phyloP scores from a whole-genome alignment of 371 early-diverging fungal genomes.

The Saksenaea vasiformis region DNA sequence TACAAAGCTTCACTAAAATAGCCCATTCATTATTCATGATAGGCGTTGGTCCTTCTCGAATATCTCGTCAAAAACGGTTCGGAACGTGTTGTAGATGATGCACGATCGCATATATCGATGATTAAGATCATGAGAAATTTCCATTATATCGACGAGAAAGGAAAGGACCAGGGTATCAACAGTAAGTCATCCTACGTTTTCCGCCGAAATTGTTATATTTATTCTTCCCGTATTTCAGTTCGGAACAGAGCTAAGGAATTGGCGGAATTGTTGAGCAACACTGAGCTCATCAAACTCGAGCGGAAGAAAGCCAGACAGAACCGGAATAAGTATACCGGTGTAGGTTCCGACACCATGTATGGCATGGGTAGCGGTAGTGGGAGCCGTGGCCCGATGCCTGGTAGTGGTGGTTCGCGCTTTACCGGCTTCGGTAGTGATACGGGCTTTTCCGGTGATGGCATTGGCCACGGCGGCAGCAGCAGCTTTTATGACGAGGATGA shows the following conservation, averaged over 20 bases:
- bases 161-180: slow-evolving; percentile 96
- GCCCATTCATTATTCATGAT: neutral
- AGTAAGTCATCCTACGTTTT: slow-evolving; percentile 49
- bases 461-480: slow-evolving; percentile 29
- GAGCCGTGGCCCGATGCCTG: neutral
- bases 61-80: slow-evolving; percentile 95
- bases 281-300: slow-evolving; percentile 78
- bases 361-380: slow-evolving; percentile 39
- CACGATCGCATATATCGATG: slow-evolving; percentile 80
- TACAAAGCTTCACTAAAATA: neutral
- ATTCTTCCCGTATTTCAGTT: slow-evolving; percentile 46
- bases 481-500: slow-evolving; percentile 36
- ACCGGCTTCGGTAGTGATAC: slow-evolving; percentile 54
- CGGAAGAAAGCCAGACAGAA: slow-evolving; percentile 88
- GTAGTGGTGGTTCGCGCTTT: slow-evolving; percentile 26
- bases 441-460: slow-evolving; percentile 24
- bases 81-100: slow-evolving; percentile 89
- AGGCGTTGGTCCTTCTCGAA: slow-evolving; percentile 90
- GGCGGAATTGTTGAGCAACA: slow-evolving; percentile 75
- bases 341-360: slow-evolving; percentile 56
- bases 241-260: slow-evolving; percentile 92
- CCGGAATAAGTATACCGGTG: slow-evolving; percentile 84
- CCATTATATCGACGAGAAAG: slow-evolving; percentile 86
- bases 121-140: slow-evolving; percentile 84
- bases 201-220: neutral